These are phyloP conservation scores for Microcera coccophila DNA, from an alignment of 2,329 filamentous ascomycete species.

Conservation along the genomic window DNA sequence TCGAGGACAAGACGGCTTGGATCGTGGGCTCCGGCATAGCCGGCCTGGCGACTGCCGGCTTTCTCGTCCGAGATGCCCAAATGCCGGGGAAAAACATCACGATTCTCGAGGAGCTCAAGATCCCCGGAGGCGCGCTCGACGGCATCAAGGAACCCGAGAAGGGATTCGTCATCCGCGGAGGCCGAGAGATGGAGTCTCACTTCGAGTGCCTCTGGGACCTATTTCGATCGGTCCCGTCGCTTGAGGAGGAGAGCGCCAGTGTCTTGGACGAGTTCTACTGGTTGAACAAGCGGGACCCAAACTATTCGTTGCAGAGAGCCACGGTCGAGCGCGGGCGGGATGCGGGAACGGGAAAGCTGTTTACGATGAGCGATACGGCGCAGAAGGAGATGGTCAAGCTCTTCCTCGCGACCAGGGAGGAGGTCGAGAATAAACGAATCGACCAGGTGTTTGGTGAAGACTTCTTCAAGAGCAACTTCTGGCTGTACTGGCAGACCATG, in stretches of 20 bases:
- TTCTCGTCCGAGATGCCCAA: slow-evolving; percentile 13
- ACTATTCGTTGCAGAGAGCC: slow-evolving; percentile 26
- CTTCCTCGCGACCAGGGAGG: slow-evolving; percentile 12
- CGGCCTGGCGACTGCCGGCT: slow-evolving; percentile 12
- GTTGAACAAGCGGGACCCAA: slow-evolving; percentile 24
- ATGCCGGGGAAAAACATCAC: slow-evolving; percentile 15
- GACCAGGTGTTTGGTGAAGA: slow-evolving; percentile 10
- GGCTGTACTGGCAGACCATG: slow-evolving; percentile 17
- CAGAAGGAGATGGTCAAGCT: slow-evolving; percentile 19
- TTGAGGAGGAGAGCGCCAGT: slow-evolving; percentile 25
- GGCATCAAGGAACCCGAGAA: slow-evolving; percentile 13
- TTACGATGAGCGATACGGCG: slow-evolving; percentile 26
- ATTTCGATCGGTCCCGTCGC: slow-evolving; percentile 28
- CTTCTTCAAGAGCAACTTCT: slow-evolving; percentile 15
- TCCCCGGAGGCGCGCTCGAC: slow-evolving; percentile 12
- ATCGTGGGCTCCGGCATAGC: slow-evolving; percentile 14
- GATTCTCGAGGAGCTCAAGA: slow-evolving; percentile 11
- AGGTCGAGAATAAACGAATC: slow-evolving; percentile 10
- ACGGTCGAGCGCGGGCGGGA: slow-evolving; percentile 28
- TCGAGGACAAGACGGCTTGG: slow-evolving; percentile 12
- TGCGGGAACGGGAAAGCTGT: slow-evolving; percentile 21
- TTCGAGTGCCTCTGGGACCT: slow-evolving; percentile 27
- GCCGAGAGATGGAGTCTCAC: slow-evolving; percentile 29
- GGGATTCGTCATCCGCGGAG: slow-evolving; percentile 31
- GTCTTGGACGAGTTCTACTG: slow-evolving; percentile 32